Base-by-base conservation (phyloP, 352 stramenopile species). In the Phytopythium ostracodes region DNA sequence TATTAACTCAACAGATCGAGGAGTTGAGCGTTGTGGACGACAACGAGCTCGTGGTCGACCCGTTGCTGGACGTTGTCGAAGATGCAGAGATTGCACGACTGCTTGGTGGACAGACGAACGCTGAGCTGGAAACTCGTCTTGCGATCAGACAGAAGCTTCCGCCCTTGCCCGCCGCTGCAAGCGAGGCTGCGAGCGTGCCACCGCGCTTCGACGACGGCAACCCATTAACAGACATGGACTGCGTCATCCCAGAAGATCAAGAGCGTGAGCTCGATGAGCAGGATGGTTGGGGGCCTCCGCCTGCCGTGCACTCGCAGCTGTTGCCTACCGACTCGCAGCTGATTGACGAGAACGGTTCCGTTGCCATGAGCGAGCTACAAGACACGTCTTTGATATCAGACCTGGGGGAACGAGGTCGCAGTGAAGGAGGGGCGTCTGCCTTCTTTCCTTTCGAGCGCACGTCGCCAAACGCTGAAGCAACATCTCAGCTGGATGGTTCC, bases 221-320 rank as follows among this genome's bases (percentile, higher is more conserved):
- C 20, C 77, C 80, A 17, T 46, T 90, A 18, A 29, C 78, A 31
- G 83, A 90, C 12, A 73, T 82, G 58, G 83, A 89, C 18, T 81
- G 67, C 56, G 64, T 83, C 22, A 88, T 92, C 29, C 73, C 77
- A 1, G 72, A 86, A 53, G 79, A 90, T 4, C 79, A 91, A 57
- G 76, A 87, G 52, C 69, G 68, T 33, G 64, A 77, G 33, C 46
- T 90, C 38, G 72, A 86, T 38, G 65, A 70, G 12, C 77, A 89
- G 46, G 81, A 88, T 17, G 82, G 71, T 1, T 92, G 83, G 83
- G 72, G 64, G 0, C 54, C 18, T 22, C 59, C 56, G 12, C 53
- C 44, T 11, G 62, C 56, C 15, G 24, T 40, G 9, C 15, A 51
- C 20, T 29, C 40, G 0, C 61, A 63, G 20, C 49, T 25, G 29